Conservation (phyloP, 768 basidiomycete species). For the Suillus subaureus region DNA sequence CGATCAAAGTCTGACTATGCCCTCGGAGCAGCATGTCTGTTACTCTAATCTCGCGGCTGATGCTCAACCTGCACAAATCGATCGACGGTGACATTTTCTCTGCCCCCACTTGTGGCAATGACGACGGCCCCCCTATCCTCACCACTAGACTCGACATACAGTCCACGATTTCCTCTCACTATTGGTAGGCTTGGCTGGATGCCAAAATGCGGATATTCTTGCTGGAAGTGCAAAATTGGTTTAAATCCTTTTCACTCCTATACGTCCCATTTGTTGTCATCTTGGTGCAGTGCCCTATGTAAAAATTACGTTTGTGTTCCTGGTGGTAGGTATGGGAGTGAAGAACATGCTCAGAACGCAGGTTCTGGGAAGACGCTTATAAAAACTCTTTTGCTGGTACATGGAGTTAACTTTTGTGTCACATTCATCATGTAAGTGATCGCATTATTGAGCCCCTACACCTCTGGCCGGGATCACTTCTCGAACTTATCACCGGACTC, state of each 20-base stretch:
- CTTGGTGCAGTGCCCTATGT: not conserved
- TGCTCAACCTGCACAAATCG: not conserved
- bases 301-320: not conserved
- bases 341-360: not conserved
- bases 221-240: not conserved
- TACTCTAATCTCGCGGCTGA: not conserved
- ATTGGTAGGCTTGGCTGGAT: not conserved
- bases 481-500: too few relatives aligned
- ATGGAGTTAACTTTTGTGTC: not conserved
- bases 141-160: not conserved
- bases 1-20: not conserved
- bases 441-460: not conserved
- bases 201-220: not conserved
- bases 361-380: not conserved
- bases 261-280: not conserved
- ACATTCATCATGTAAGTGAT: not conserved
- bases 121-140: not conserved
- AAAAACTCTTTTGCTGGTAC: not conserved
- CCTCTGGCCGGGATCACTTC: too few relatives aligned
- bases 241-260: not conserved
- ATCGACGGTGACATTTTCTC: not conserved
- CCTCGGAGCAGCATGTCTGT: not conserved
- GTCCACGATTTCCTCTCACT: not conserved
- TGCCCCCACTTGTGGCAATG: not conserved
- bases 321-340: not conserved